Percentiles rank a stretch among this genome's conserved stretches.
Evolutionary conservation across 1,139 yeast species (phyloP).

Genomic region (Pichia sp.): DNA sequence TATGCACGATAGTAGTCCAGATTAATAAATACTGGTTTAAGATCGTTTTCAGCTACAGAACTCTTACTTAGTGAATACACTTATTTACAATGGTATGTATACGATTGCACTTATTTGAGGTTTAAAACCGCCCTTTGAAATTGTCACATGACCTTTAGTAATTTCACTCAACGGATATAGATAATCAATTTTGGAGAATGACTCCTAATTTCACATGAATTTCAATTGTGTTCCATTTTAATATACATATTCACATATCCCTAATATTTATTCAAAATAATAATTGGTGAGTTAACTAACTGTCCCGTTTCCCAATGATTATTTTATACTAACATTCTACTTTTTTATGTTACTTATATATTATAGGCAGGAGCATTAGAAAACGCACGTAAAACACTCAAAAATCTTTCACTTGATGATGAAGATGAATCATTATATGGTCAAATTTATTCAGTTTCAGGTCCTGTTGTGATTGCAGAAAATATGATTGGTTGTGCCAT

Average conservation of each 20-base stretch:
- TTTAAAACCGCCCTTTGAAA: background rate
- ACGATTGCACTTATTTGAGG: background rate
- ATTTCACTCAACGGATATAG: background rate
- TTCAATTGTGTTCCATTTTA: background rate
- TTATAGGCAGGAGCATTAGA: constrained; percentile 89
- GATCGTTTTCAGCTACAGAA: background rate
- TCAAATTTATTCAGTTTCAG: constrained; percentile 86
- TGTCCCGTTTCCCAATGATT: background rate
- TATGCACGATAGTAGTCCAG: background rate
- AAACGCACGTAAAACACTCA: constrained; percentile 91
- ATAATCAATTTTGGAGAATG: background rate
- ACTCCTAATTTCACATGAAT: too few relatives aligned
- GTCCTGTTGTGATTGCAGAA: constrained; percentile 96
- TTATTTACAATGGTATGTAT: background rate
- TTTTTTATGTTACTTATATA: background rate
- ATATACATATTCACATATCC: too few relatives aligned
- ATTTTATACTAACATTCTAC: constrained; percentile 3
- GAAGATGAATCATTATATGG: constrained; percentile 75
- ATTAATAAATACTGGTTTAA: background rate
- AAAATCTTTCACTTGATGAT: constrained; percentile 70
- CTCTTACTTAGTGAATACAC: background rate
- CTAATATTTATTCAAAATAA: too few relatives aligned
- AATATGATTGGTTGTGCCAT: constrained; percentile 99
- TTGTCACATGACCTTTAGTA: background rate
- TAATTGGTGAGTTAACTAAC: too few relatives aligned